Percentiles rank a stretch among this genome's conserved stretches.
Conservation (phyloP, 495 filamentous ascomycete species). For the Cercophora samala region DNA sequence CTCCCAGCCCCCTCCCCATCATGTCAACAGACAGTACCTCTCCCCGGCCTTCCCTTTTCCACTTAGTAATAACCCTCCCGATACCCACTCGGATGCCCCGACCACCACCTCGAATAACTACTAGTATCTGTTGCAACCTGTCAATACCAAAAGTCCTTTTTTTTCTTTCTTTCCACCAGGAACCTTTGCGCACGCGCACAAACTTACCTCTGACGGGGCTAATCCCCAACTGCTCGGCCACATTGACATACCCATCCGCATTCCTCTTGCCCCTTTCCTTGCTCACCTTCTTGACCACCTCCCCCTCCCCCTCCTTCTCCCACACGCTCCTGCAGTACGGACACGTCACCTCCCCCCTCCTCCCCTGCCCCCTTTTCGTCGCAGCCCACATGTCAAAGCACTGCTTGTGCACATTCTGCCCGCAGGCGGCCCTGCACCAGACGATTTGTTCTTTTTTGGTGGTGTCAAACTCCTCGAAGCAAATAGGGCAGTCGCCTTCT, state of each 20-base stretch:
- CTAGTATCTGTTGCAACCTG: slow-evolving; percentile 18
- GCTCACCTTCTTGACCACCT: slow-evolving; percentile 46
- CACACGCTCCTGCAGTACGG: slow-evolving; percentile 61
- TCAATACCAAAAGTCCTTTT: background rate
- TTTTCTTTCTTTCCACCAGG: background rate
- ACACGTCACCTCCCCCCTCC: slow-evolving; percentile 53
- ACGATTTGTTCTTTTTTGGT: slow-evolving; percentile 49
- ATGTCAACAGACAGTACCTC: background rate
- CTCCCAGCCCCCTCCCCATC: no score
- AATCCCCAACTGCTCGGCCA: slow-evolving; percentile 60
- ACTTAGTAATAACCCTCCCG: slow-evolving; percentile 10
- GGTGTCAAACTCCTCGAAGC: slow-evolving; percentile 64
- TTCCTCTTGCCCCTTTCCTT: slow-evolving; percentile 36
- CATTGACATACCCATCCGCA: slow-evolving; percentile 64
- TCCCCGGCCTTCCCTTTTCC: background rate
- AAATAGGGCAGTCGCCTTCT: slow-evolving; percentile 79
- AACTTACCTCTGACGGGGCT: slow-evolving; percentile 50
- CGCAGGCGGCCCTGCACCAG: slow-evolving; percentile 70
- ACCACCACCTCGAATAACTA: slow-evolving; percentile 29
- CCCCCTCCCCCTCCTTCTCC: slow-evolving; percentile 51
- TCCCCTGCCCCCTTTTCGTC: slow-evolving; percentile 43
- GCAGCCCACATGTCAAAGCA: slow-evolving; percentile 71
- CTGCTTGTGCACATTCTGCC: slow-evolving; percentile 71
- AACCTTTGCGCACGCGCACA: background rate
- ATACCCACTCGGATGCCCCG: slow-evolving; percentile 17